Evolutionary conservation across 2,329 filamentous ascomycete species (phyloP), one percentile per base, ranked within the genome.

Genomic region (Helotiales sp.): DNA sequence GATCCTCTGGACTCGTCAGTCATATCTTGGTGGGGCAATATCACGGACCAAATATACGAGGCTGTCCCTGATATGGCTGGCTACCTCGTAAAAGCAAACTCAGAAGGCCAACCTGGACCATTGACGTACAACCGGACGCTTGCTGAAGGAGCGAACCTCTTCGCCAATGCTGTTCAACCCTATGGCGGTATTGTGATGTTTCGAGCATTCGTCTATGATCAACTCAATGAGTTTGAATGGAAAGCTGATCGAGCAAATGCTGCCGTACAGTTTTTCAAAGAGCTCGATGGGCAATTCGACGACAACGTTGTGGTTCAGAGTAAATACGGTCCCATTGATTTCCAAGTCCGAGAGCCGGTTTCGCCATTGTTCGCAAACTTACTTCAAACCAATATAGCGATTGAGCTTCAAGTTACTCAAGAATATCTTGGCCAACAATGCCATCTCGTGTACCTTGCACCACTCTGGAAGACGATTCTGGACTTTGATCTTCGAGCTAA

Each of bases 261-360:
- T 0, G 86, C 85, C 0, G 84, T 89, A 0, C 77, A 90, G 1
- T 88, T 82, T 71, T 90, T 90, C 70, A 75, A 82, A 15, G 76
- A 77, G 0, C 77, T 90, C 0, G 87, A 90, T 65, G 81, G 78
- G 5, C 70, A 85, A 58, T 90, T 90, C 56, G 83, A 87, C 22
- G 83, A 86, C 46, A 90, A 90, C 47, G 86, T 90, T 0, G 78
- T 90, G 0, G 78, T 90, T 2, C 87, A 91, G 68, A 85, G 90
- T 71, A 91, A 90, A 71, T 89, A 87, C 61, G 87, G 88, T 0
- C 86, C 87, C 0, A 90, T 90, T 58, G 87, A 90, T 67, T 90
- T 90, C 70, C 87, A 90, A 66, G 84, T 89, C 10, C 81, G 87
- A 33, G 87, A 90, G 69, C 83, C 87, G 1, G 72, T 79, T 1